Conservation (phyloP, 2,329 filamentous ascomycete species). For the Paramyrothecium roridum region DNA sequence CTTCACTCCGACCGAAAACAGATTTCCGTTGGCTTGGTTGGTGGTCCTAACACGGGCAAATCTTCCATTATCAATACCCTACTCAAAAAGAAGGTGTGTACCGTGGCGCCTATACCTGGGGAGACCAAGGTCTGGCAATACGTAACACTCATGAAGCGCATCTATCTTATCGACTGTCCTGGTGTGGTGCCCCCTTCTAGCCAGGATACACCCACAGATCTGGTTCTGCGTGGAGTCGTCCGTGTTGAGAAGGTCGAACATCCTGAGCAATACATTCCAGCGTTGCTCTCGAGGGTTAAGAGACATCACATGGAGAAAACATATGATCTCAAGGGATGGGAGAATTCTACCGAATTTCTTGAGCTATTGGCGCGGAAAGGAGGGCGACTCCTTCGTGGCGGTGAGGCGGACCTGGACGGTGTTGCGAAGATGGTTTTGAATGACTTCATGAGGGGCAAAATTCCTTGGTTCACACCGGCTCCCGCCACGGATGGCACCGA, state of each 20-base stretch:
- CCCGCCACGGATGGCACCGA: conserved; percentile 54
- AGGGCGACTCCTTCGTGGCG: conserved; percentile 81
- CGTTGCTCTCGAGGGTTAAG: conserved; percentile 77
- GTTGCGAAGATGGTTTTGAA: conserved; percentile 97
- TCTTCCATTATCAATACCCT: conserved; percentile 97
- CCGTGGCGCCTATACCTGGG: conserved; percentile 88
- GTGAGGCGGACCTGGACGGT: conserved; percentile 92
- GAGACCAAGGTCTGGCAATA: conserved; percentile 99
- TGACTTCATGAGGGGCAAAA: conserved; percentile 91
- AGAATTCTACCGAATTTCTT: conserved; percentile 75
- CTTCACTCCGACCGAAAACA: conserved; percentile 91
- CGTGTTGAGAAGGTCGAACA: conserved; percentile 95
- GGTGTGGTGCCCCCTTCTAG: conserved; percentile 91
- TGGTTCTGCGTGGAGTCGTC: conserved; percentile 86
- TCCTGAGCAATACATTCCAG: conserved; percentile 91
- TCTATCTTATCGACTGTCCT: conserved; percentile 89
- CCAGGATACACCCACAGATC: conserved; percentile 79
- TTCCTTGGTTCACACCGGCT: conserved; percentile 91
- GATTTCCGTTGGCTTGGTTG: conserved; percentile 84
- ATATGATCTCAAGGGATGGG: conserved; percentile 81
- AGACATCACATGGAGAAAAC: conserved; percentile 87
- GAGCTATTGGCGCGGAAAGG: conserved; percentile 84
- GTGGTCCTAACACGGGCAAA: conserved; percentile 84
- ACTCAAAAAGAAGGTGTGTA: conserved; percentile 90
- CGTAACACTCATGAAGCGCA: conserved; percentile 90